Conservation (phyloP, 768 basidiomycete genomes). For the Macrolepiota dolichaula region DNA sequence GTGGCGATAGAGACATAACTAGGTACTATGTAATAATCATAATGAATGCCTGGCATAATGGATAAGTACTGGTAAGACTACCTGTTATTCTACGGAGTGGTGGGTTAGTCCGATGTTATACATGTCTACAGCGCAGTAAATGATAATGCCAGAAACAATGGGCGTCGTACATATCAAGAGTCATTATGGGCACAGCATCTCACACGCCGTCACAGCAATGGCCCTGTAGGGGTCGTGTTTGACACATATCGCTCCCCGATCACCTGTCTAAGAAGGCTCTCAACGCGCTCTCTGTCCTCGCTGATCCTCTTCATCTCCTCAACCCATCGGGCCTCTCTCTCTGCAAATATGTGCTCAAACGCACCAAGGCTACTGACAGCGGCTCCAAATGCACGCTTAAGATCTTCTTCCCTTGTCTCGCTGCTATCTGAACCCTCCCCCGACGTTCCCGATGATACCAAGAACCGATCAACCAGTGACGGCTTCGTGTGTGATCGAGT, state of each 20-base stretch:
- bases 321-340: constrained; percentile 64
- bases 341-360: constrained; percentile 63
- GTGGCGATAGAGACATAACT: neutral
- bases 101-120: neutral
- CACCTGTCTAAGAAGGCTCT: constrained; percentile 63
- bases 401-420: constrained; percentile 57
- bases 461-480: constrained; percentile 46
- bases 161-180: neutral
- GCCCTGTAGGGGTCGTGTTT: neutral
- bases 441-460: constrained; percentile 37
- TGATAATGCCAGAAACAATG: constrained; percentile 10
- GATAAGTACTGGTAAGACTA: neutral
- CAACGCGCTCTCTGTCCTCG: constrained; percentile 66
- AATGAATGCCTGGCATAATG: neutral
- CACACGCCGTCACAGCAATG: neutral
- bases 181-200: neutral
- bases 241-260: constrained; percentile 34
- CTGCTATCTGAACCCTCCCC: constrained; percentile 56
- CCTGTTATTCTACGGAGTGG: neutral
- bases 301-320: constrained; percentile 66
- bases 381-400: constrained; percentile 65
- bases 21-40: neutral
- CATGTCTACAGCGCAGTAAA: neutral
- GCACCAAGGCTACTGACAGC: constrained; percentile 64
- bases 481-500: constrained; percentile 36